Percentiles rank a stretch among this genome's conserved stretches.
Evolutionary conservation across 352 stramenopile genomes (phyloP).

Genomic region (Globisporangium viniferum): DNA sequence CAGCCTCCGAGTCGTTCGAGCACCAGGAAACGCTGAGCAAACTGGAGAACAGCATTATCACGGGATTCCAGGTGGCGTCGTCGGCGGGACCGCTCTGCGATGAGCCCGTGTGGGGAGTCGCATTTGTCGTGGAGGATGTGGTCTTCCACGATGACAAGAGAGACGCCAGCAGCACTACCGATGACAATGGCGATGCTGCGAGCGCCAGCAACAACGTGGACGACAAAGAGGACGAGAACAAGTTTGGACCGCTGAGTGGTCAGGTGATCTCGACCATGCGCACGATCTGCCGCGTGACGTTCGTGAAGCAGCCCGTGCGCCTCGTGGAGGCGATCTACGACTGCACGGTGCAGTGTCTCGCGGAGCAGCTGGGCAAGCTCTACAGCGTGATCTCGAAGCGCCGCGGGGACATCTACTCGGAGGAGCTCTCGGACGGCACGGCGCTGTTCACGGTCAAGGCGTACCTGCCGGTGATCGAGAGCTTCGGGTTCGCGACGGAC

Average conservation of each 20-base stretch:
- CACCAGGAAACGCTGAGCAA: constrained; percentile 40
- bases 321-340: constrained; percentile 91
- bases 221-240: constrained; percentile 23
- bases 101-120: constrained; percentile 89
- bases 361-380: constrained; percentile 91
- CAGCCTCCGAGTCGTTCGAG: background rate
- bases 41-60: constrained; percentile 79
- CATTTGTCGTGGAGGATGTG: constrained; percentile 85
- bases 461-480: constrained; percentile 93
- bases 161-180: constrained; percentile 13
- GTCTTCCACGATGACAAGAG: constrained; percentile 43
- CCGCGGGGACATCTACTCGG: constrained; percentile 86
- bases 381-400: constrained; percentile 94
- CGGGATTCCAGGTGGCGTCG: constrained; percentile 80
- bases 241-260: constrained; percentile 71
- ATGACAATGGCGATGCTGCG: constrained; percentile 18
- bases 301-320: constrained; percentile 84
- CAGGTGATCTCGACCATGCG: constrained; percentile 84
- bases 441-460: constrained; percentile 94
- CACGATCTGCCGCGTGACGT: constrained; percentile 63
- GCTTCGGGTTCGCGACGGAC: constrained; percentile 91
- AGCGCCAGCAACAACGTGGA: constrained; percentile 11
- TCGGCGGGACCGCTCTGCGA: constrained; percentile 84
- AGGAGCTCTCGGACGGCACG: constrained; percentile 90
- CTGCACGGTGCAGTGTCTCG: constrained; percentile 84